Conservation (phyloP, 768 basidiomycete species). For the Pulveroboletus sp. region DNA sequence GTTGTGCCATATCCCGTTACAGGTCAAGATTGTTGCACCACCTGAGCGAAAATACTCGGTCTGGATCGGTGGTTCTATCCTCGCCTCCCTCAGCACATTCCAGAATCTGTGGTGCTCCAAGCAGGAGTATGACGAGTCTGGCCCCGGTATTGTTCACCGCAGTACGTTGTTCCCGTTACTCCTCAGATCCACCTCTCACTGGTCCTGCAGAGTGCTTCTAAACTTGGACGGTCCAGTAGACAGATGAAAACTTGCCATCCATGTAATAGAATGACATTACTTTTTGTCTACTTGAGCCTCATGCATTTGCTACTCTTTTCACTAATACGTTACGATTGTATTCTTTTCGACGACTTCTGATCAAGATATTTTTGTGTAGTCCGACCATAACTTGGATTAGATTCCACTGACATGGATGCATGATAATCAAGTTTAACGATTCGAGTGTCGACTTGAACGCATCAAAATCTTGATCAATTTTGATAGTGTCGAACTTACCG, state of each 20-base stretch:
- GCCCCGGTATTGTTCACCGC: slow-evolving; percentile 78
- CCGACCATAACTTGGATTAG: neutral
- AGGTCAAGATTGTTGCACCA: slow-evolving; percentile 91
- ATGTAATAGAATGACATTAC: slow-evolving; percentile 26
- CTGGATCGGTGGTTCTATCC: slow-evolving; percentile 88
- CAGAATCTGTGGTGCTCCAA: slow-evolving; percentile 95
- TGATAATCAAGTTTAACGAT: too few species aligned
- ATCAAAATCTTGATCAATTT: too few species aligned
- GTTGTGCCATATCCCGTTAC: slow-evolving; percentile 1
- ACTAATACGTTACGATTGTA: slow-evolving; percentile 24
- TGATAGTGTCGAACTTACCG: too few species aligned
- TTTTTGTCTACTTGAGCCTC: slow-evolving; percentile 11
- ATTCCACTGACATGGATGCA: neutral
- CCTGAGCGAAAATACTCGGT: slow-evolving; percentile 95
- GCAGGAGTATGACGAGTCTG: slow-evolving; percentile 88
- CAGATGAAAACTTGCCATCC: slow-evolving; percentile 17
- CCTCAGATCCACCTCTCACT: neutral
- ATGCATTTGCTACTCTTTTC: slow-evolving; percentile 14
- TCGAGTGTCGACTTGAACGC: too few species aligned
- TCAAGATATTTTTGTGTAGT: neutral
- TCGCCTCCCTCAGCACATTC: slow-evolving; percentile 92
- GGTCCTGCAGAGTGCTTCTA: slow-evolving; percentile 25
- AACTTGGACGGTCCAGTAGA: slow-evolving; percentile 17
- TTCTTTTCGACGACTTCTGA: slow-evolving; percentile 6
- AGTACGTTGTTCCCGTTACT: slow-evolving; percentile 41